These are phyloP conservation scores for Lepidium sativum DNA, from an alignment of 345 rosid genomes.

Conservation along the genomic window DNA sequence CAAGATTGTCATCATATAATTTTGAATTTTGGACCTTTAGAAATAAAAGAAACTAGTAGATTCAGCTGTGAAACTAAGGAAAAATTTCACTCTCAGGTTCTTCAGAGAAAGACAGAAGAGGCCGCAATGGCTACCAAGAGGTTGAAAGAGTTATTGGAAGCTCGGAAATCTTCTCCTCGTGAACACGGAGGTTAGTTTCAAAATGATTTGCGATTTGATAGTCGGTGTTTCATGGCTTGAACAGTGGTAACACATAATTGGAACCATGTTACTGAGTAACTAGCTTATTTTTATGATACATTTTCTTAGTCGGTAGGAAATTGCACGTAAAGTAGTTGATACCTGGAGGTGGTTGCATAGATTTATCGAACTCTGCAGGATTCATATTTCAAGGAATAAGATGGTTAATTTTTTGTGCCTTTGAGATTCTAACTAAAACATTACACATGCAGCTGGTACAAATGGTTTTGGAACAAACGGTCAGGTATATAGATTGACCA, in stretches of 20 bases:
- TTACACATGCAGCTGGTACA: conserved; percentile 44
- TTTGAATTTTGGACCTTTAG: neutral
- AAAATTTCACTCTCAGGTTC: conserved; percentile 54
- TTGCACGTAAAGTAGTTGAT: neutral
- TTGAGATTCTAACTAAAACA: conserved; percentile 27
- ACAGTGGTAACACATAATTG: neutral
- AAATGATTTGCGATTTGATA: neutral
- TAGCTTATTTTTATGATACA: neutral
- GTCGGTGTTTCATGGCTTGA: neutral
- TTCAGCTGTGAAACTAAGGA: conserved; percentile 5
- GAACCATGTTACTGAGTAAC: neutral
- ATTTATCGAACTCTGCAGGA: neutral
- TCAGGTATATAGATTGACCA: conserved; percentile 45
- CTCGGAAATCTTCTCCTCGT: conserved; percentile 80
- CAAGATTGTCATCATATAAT: neutral
- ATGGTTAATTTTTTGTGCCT: neutral
- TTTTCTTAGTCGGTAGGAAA: neutral
- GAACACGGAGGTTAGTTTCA: conserved; percentile 51
- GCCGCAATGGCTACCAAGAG: conserved; percentile 99
- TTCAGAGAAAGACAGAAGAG: conserved; percentile 97
- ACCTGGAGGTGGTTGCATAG: neutral
- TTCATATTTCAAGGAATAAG: neutral
- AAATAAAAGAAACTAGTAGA: neutral
- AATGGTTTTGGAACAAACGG: conserved; percentile 78
- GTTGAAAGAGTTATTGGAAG: conserved; percentile 93